phyloP scores from a whole-genome alignment of 768 basidiomycete genomes.

The Lactifluus echinatus region DNA sequence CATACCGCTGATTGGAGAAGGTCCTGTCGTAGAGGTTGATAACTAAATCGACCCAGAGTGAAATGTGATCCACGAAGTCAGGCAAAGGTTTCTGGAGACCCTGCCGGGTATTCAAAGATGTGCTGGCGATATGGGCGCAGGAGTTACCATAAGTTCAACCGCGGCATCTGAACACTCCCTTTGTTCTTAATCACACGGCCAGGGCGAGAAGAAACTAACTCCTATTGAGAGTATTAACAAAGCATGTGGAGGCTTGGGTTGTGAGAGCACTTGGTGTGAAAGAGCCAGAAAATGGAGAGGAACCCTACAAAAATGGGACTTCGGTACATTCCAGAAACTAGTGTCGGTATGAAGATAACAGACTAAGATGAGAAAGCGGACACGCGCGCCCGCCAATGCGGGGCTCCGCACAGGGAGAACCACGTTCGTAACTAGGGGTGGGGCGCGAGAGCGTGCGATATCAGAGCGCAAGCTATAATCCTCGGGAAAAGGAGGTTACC shows the following conservation, averaged over 20 bases:
- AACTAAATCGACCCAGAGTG: no score
- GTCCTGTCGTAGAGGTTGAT: background rate
- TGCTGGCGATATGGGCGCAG: background rate
- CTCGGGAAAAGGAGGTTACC: background rate
- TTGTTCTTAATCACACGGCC: background rate
- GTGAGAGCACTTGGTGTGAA: background rate
- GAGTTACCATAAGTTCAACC: background rate
- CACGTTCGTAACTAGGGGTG: background rate
- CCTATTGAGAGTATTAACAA: background rate
- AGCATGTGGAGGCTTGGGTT: background rate
- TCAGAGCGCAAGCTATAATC: background rate
- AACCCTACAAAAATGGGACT: no score
- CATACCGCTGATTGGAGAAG: background rate
- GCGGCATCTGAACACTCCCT: background rate
- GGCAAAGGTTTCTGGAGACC: background rate
- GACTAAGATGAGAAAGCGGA: background rate
- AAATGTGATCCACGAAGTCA: no score
- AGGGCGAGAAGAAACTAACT: background rate
- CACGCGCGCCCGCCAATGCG: background rate
- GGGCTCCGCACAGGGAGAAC: background rate
- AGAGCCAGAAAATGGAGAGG: background rate
- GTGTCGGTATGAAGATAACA: background rate
- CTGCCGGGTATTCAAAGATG: no score
- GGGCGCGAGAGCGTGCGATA: background rate
- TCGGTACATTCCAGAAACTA: background rate